These are phyloP conservation scores for Mortierella claussenii DNA, from an alignment of 192 early-diverging fungal species.

Conservation along the genomic window DNA sequence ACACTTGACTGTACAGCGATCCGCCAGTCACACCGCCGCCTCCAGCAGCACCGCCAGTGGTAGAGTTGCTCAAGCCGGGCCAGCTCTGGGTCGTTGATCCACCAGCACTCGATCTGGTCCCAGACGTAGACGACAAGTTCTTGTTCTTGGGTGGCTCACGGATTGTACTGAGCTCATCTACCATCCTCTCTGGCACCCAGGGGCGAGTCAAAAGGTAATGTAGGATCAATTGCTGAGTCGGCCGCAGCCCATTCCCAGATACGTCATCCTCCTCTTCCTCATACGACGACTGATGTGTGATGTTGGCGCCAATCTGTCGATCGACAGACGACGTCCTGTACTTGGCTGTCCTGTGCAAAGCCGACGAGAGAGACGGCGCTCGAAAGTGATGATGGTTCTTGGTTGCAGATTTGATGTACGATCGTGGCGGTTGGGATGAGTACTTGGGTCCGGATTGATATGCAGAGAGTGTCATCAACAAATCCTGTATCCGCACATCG, in stretches of 20 bases:
- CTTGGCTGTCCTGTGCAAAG: conserved; percentile 57
- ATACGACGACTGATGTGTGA: conserved; percentile 54
- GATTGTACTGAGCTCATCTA: conserved; percentile 74
- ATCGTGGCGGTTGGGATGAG: conserved; percentile 56
- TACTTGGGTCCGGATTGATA: conserved; percentile 70
- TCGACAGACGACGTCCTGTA: conserved; percentile 38
- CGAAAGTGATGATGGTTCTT: conserved; percentile 64
- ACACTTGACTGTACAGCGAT: conserved; percentile 41
- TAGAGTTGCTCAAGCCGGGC: conserved; percentile 13
- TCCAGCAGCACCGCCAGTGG: neutral
- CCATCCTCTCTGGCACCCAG: conserved; percentile 78
- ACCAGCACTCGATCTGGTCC: conserved; percentile 21
- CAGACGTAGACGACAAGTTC: conserved; percentile 7
- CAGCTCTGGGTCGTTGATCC: conserved; percentile 41
- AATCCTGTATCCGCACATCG: conserved; percentile 67
- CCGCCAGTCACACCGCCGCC: conserved; percentile 22
- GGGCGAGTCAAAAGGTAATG: conserved; percentile 80
- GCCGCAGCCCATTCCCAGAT: conserved; percentile 55
- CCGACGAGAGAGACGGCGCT: conserved; percentile 57
- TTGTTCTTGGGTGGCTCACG: conserved; percentile 71
- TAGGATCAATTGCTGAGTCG: conserved; percentile 67
- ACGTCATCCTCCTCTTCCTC: conserved; percentile 65
- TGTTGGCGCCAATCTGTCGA: conserved; percentile 51
- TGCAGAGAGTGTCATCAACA: conserved; percentile 65
- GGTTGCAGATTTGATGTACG: conserved; percentile 60